These are phyloP conservation scores for Entomortierella parvispora DNA, from an alignment of 192 early-diverging fungal species.

Conservation along the genomic window DNA sequence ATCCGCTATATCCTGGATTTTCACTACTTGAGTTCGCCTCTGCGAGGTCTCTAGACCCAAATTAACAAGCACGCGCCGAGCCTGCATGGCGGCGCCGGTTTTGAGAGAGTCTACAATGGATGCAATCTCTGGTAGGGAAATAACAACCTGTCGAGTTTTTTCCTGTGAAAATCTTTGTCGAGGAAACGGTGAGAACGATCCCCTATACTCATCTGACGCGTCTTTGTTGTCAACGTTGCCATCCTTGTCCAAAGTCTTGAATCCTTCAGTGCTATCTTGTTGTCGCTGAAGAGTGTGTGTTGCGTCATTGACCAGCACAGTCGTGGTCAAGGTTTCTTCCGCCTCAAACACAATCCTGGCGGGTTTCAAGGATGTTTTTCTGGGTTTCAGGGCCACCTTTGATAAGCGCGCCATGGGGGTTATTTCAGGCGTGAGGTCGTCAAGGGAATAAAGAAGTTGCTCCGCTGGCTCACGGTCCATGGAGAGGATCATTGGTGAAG, in stretches of 20 bases:
- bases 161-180: neutral
- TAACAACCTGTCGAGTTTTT: neutral
- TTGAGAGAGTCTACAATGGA: conserved; percentile 22
- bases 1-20: no score
- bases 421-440: neutral
- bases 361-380: no score
- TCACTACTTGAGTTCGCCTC: neutral
- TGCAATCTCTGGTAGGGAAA: conserved; percentile 15
- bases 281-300: no score
- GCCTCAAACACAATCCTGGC: no score
- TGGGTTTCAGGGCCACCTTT: no score
- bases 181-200: neutral
- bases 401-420: no score
- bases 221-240: no score
- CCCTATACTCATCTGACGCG: no score
- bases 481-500: neutral
- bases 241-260: no score
- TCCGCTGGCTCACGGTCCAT: conserved; percentile 6
- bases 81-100: conserved; percentile 7
- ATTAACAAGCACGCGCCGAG: conserved; percentile 12
- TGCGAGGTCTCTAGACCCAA: conserved; percentile 9
- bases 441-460: neutral
- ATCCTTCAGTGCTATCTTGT: no score
- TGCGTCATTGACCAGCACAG: no score
- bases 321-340: no score